Evolutionary conservation across 2,329 filamentous ascomycete genomes (phyloP), one percentile per base, ranked within the genome.

Genomic region (Neopestalotiopsis sp.): DNA sequence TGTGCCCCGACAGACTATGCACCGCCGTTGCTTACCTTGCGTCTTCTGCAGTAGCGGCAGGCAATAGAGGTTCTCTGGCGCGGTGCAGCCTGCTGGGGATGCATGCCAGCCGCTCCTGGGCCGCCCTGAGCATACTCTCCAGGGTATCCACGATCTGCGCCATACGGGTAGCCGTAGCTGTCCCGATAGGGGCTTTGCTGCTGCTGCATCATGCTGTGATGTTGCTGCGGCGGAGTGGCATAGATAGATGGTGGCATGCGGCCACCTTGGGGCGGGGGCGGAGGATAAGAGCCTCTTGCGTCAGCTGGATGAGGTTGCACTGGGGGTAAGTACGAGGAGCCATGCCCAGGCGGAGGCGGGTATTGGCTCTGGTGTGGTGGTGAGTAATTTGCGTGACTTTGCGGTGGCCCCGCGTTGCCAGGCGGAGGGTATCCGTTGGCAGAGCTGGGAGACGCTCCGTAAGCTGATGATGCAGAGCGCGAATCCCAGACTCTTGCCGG

Each of bases 61-160:
- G 87, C 87, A 72, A 89, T 89, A 0, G 87, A 89, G 1, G 87
- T 89, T 38, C 88, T 81, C 75, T 89, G 87, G 28, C 87, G 81
- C 1, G 88, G 88, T 3, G 88, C 87, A 24, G 86, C 84, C 74
- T 88, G 86, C 12, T 81, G 80, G 76, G 87, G 86, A 12, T 81
- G 80, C 76, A 84, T 79, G 20, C 80, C 77, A 34, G 76, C 77
- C 24, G 74, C 79, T 52, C 78, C 81, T 20, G 72, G 75, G n/a
- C 79, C 78, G 40, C 72, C 77, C 71, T 72, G 78, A 49, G 71
- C 70, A 69, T 76, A 80, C 10, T 79, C 77, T 28, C 74, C 69
- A 56, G 75, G 68, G 49, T 73, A 66, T 45, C 75, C 76, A 32
- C 76, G 75, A n/a, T 77, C 76, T 57, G 75, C 74, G n/a, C 77